Evolutionary conservation across 257 asterid genomes (phyloP).

Genomic region (Nicotiana otophora): DNA sequence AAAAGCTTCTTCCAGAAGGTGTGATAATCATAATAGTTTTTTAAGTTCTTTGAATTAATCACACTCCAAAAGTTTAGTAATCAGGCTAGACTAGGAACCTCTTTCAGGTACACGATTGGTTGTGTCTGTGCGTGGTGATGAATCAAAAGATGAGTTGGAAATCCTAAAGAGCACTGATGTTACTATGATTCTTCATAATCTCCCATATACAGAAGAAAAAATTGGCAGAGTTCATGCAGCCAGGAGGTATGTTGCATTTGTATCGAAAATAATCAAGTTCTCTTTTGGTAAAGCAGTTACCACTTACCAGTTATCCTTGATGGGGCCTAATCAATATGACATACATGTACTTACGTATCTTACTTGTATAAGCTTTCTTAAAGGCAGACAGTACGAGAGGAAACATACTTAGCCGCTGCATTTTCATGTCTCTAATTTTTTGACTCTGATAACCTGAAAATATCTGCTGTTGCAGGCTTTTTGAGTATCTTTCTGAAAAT

Average conservation of each 20-base stretch:
- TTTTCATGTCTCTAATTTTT: not conserved
- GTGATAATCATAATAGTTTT: conserved; percentile 4
- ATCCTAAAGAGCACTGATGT: conserved; percentile 66
- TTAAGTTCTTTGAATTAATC: conserved; percentile 6
- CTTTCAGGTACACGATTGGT: conserved; percentile 73
- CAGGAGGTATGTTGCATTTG: conserved; percentile 52
- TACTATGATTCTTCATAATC: conserved; percentile 73
- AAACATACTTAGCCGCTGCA: not conserved
- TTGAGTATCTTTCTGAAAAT: conserved; percentile 81
- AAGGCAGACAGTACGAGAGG: not conserved
- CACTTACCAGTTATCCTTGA: not conserved
- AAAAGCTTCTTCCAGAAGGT: conserved; percentile 93
- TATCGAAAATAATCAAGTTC: not conserved
- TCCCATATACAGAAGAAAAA: conserved; percentile 71
- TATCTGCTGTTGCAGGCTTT: conserved; percentile 61
- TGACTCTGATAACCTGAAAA: not conserved
- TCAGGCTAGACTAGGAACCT: conserved; percentile 16
- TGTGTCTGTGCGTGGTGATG: conserved; percentile 81
- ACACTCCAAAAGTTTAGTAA: not conserved
- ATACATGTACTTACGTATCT: not conserved
- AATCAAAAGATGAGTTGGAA: conserved; percentile 63
- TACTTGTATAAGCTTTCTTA: not conserved
- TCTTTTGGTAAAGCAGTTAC: not conserved
- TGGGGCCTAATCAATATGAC: not conserved
- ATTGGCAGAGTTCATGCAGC: conserved; percentile 93